Percentiles rank a stretch among this genome's conserved stretches.
These are phyloP conservation scores for Cordia subcordata DNA, from an alignment of 257 asterid species.

Conservation along the genomic window DNA sequence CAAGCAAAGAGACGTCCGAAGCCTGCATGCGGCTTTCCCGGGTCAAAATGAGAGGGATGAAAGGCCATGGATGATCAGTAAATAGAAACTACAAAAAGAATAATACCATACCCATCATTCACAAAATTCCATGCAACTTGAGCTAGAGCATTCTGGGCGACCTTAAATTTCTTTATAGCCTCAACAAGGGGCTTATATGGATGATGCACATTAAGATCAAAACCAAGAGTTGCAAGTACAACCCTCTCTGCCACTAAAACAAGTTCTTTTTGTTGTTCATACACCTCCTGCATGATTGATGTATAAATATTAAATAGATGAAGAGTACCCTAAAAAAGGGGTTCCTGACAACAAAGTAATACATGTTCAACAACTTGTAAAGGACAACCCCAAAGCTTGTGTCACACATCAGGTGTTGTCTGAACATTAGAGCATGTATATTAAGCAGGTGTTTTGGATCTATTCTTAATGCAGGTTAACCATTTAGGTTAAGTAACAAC, in stretches of 20 bases:
- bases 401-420: too few relatives aligned
- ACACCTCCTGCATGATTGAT: constrained; percentile 56
- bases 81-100: constrained; percentile 13
- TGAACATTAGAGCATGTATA: too few relatives aligned
- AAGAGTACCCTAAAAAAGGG: too few relatives aligned
- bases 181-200: constrained; percentile 87
- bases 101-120: constrained; percentile 67
- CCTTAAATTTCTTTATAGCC: constrained; percentile 75
- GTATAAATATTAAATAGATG: background rate
- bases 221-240: constrained; percentile 75
- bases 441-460: too few relatives aligned
- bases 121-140: constrained; percentile 96
- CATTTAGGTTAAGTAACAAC: too few relatives aligned
- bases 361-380: too few relatives aligned
- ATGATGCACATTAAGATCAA: constrained; percentile 65
- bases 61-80: constrained; percentile 36
- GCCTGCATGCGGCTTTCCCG: constrained; percentile 79
- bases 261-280: constrained; percentile 79
- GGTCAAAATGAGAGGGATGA: constrained; percentile 56
- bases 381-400: too few relatives aligned
- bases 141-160: constrained; percentile 73
- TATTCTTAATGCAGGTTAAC: too few relatives aligned
- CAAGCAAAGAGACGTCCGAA: constrained; percentile 95
- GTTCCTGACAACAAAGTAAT: too few relatives aligned
- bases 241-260: constrained; percentile 67